Base-by-base conservation (phyloP, 2,329 filamentous ascomycete genomes). In the Pestalotiopsis sp. region DNA sequence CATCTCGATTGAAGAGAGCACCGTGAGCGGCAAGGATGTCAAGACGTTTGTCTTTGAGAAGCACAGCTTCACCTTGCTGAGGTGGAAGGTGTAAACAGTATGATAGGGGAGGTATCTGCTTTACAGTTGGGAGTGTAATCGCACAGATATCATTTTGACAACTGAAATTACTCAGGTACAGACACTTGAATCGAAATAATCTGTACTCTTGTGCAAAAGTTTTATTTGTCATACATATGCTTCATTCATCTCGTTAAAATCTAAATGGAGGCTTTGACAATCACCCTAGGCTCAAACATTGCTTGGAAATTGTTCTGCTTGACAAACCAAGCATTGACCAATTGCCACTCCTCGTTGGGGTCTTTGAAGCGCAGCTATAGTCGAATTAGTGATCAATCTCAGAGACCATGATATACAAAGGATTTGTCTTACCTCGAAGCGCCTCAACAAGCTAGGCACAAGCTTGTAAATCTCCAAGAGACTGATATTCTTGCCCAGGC, bases 11-110 rank as follows among this genome's bases (percentile, higher is more conserved):
- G 56, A 13, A 14, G 65, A 67, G 20, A 59, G 23, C 31, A 67
- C 31, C 17, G n/a, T 67, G 1, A 45, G 61, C 9, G 56, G 27
- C n/a, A 36, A 67, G 20, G 52, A 67, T 17, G 36, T 45, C 9
- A 67, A 67, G 65, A 78, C 81, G 58, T 94, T 88, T 75, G 86
- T 81, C 2, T 95, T 95, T 79, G 83, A 85, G 1, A 93, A 90
- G 82, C 88, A 91, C 77, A 92, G 91, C 2, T 84, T 94, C 61
- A 93, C 90, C 2, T 80, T 94, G 79, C 77, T 94, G 74, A 83
- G 86, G 65, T 87, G 85, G 80, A 79, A 80, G 69, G 71, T 73
- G 52, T 72, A 68, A 65, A 61, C 20, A 20, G 36, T 13, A 41
- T 49, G 41, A 17, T 17, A 49, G 41, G n/a, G 13, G 41, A 49